Percentiles rank a stretch among this genome's conserved stretches.
These are phyloP conservation scores for Rhizophagus clarus DNA, from an alignment of 192 early-diverging fungal species.

Conservation along the genomic window DNA sequence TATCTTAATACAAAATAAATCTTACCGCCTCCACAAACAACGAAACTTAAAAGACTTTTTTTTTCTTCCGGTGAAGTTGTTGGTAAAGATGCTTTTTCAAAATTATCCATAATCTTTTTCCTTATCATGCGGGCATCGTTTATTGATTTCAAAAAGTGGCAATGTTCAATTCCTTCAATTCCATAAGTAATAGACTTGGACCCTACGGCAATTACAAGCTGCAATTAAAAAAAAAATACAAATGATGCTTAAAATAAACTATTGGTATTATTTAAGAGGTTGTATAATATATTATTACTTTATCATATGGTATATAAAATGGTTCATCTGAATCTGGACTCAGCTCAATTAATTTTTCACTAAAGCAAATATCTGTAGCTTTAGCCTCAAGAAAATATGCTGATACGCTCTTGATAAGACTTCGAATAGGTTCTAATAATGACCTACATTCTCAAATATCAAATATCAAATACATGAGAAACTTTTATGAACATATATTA, in stretches of 20 bases:
- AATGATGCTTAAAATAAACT: background rate
- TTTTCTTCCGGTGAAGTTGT: constrained; percentile 60
- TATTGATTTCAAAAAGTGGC: constrained; percentile 64
- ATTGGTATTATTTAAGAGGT: background rate
- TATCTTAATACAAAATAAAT: background rate
- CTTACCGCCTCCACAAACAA: constrained; percentile 74
- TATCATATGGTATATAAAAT: constrained; percentile 59
- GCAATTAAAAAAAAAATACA: background rate
- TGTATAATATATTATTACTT: constrained; percentile 8
- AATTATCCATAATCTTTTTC: constrained; percentile 58
- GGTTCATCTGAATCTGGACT: constrained; percentile 30
- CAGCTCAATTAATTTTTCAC: constrained; percentile 53
- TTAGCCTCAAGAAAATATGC: constrained; percentile 53
- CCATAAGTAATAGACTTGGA: constrained; percentile 61
- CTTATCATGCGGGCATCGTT: constrained; percentile 64
- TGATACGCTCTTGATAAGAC: constrained; percentile 41
- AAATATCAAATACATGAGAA: no score
- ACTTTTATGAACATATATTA: no score
- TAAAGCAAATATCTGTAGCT: constrained; percentile 54
- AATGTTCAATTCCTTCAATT: constrained; percentile 67
- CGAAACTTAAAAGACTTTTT: constrained; percentile 66
- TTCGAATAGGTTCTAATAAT: constrained; percentile 55
- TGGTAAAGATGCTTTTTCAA: constrained; percentile 69
- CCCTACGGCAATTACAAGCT: constrained; percentile 58
- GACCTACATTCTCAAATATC: constrained; percentile 41